These are phyloP conservation scores for Coniophora puteana DNA, from an alignment of 1,284 basidiomycete genomes.

Conservation along the genomic window DNA sequence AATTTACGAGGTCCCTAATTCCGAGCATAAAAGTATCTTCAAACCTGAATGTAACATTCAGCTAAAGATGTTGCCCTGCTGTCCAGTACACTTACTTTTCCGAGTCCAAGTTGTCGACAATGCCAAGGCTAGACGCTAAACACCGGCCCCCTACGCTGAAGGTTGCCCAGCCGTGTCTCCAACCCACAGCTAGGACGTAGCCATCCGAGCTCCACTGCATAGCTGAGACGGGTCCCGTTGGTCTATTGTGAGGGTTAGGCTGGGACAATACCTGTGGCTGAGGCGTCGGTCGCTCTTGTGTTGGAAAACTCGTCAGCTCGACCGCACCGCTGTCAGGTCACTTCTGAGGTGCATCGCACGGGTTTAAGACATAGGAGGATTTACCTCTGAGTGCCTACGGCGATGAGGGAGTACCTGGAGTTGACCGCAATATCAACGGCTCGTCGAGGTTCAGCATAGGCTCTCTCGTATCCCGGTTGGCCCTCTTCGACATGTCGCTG, in stretches of 20 bases:
- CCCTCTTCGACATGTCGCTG: constrained; percentile 49
- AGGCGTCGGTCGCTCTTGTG: constrained; percentile 48
- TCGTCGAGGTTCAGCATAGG: constrained; percentile 62
- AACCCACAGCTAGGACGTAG: constrained; percentile 95
- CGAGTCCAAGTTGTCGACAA: constrained; percentile 61
- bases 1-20: constrained; percentile 57
- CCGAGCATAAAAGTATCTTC: constrained; percentile 88
- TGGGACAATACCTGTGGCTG: constrained; percentile 53
- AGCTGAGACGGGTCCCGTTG: constrained; percentile 70
- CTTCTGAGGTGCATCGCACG: constrained; percentile 3
- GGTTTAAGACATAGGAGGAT: constrained; percentile 16
- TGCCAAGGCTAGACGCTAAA: constrained; percentile 71
- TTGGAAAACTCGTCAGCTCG: constrained; percentile 62
- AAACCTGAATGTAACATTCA: constrained; percentile 44
- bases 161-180: constrained; percentile 86
- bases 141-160: constrained; percentile 91
- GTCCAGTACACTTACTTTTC: constrained; percentile 36
- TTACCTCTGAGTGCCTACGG: constrained; percentile 75
- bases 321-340: constrained; percentile 48
- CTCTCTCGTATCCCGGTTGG: constrained; percentile 23
- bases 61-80: not conserved
- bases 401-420: constrained; percentile 79
- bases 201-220: constrained; percentile 95
- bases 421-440: constrained; percentile 74
- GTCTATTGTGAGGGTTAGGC: constrained; percentile 51